Conservation (phyloP, 1,284 basidiomycete species). For the Crepidotus sp. region DNA sequence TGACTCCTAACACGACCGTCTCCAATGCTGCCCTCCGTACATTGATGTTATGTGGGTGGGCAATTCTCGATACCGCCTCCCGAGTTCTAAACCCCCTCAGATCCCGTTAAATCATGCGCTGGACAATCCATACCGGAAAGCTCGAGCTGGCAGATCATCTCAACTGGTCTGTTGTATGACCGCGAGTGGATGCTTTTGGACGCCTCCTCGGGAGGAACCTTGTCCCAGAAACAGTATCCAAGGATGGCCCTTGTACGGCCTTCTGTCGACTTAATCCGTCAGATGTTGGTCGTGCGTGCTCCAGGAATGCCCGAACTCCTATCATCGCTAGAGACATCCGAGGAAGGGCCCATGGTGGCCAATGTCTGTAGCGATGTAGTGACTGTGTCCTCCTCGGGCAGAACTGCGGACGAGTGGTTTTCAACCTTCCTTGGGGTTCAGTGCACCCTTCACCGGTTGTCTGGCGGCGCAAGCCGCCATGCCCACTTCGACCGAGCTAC, state of each 20-base stretch:
- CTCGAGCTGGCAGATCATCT: conserved; percentile 12
- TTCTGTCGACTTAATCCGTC: conserved; percentile 9
- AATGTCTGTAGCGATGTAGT: conserved; percentile 17
- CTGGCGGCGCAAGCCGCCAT: conserved; percentile 12
- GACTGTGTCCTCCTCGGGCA: conserved; percentile 3
- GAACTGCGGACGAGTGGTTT: conserved; percentile 14
- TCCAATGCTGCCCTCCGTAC: conserved; percentile 4
- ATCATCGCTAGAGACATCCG: conserved; percentile 8
- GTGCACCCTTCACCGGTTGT: conserved; percentile 12
- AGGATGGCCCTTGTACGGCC: conserved; percentile 16
- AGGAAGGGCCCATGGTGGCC: not conserved
- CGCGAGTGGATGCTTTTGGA: conserved; percentile 19
- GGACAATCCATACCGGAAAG: conserved; percentile 12
- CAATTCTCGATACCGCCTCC: not conserved
- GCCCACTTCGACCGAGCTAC: conserved; percentile 16
- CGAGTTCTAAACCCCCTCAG: conserved; percentile 2
- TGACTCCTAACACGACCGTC: not conserved
- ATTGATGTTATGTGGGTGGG: conserved; percentile 12
- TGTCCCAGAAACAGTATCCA: conserved; percentile 18
- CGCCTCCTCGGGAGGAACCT: conserved; percentile 9
- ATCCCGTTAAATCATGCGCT: conserved; percentile 19
- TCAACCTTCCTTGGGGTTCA: conserved; percentile 14
- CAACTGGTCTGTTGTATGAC: conserved; percentile 16
- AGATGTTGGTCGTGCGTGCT: conserved; percentile 10
- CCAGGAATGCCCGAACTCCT: conserved; percentile 13